Base-by-base conservation (phyloP, 2,329 filamentous ascomycete species). In the Sphaceloma murrayae region DNA sequence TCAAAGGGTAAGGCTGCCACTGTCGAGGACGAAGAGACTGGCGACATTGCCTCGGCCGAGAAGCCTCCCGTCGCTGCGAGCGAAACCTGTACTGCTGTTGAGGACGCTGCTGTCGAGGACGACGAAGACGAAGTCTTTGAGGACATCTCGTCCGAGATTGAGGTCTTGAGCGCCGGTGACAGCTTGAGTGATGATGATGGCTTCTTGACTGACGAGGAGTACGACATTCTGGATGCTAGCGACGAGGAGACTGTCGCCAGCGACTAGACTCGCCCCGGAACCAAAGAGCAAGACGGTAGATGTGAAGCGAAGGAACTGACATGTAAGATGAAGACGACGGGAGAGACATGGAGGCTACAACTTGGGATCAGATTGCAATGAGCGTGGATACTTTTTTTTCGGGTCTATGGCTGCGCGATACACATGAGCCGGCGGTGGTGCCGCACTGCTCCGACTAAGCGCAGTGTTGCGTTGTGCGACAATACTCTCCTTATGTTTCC, bases 201-300 rank as follows among this genome's bases (percentile, higher is more conserved):
- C 9, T 95, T 94, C 71, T 67, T 94, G 70, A 96, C 91, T 0
- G 91, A 98, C 52, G 91, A 96, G 62, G 91, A 98, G 67, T 98
- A 96, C 62, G 91, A 98, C 57, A 88, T 96, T 52, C 77, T 96
- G 34, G 87, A 95, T 67, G 89, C 87, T 32, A 94, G 85, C 48
- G 89, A 96, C 53, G 85, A 94, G 62, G 89, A 96, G 54, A 62
- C 59, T 33, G 54, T 62, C 31, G 55, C 56, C 16, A 58, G 46
- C 27, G 10, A 24, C 14, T 44, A 48, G 29, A 17, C n/a, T n/a
- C n/a, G n/a, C n/a, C n/a, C n/a, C n/a, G n/a, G n/a, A n/a, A n/a
- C n/a, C n/a, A n/a, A n/a, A n/a, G n/a, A n/a, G n/a, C n/a, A n/a
- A n/a, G 17, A 19, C 8, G 31, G 13, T 17, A 13, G n/a, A 22